Conservation (phyloP, 495 filamentous ascomycete genomes). For the Penicillium coprophilum region DNA sequence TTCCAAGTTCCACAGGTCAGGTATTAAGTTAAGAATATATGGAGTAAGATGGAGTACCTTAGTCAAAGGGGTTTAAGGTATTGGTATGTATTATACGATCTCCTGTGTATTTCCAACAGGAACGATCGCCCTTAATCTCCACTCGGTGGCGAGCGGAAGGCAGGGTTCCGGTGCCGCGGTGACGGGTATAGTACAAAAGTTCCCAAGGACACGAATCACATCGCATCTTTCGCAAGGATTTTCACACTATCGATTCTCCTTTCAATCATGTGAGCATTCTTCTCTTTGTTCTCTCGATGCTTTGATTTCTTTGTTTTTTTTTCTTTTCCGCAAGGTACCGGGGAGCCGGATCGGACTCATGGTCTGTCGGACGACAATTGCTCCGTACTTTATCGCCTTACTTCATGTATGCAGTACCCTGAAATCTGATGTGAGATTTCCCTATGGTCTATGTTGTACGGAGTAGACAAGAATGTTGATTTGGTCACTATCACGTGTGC, state of each 20-base stretch:
- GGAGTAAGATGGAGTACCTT: slow-evolving; percentile 14
- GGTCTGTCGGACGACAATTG: slow-evolving; percentile 7
- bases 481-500: slow-evolving; percentile 3
- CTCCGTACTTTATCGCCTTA: slow-evolving; percentile 12
- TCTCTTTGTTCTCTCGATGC: too few species aligned
- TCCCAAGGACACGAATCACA: slow-evolving; percentile 18
- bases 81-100: background rate
- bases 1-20: slow-evolving; percentile 12
- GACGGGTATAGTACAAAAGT: slow-evolving; percentile 35
- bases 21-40: slow-evolving; percentile 13
- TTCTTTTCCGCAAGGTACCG: slow-evolving; percentile 3
- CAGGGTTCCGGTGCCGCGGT: slow-evolving; percentile 41
- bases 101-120: slow-evolving; percentile 20
- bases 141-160: slow-evolving; percentile 36
- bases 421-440: slow-evolving; percentile 1
- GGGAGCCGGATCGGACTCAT: slow-evolving; percentile 6
- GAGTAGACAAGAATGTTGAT: slow-evolving; percentile 1
- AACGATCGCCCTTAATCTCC: slow-evolving; percentile 16
- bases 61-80: background rate
- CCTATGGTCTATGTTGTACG: too few species aligned
- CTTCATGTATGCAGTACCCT: slow-evolving; percentile 7
- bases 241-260: slow-evolving; percentile 29
- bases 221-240: slow-evolving; percentile 23
- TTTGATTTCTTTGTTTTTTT: slow-evolving; percentile 3
- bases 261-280: slow-evolving; percentile 37